Base-by-base conservation (phyloP, 441 rosid species). In the Syzygium malaccense region DNA sequence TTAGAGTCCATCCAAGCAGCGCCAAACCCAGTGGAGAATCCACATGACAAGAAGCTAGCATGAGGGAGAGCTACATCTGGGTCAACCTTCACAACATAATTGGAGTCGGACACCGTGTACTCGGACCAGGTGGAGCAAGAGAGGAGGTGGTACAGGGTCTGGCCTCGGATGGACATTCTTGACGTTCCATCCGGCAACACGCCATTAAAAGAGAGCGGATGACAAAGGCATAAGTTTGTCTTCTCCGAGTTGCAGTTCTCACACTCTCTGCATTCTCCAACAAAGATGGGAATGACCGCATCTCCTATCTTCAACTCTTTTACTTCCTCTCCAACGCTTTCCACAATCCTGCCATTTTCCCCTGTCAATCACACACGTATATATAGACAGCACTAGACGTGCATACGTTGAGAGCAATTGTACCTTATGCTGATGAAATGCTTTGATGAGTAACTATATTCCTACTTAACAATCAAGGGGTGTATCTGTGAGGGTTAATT, bases 1-100 rank as follows among this genome's bases (percentile, higher is more conserved):
- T 87, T 49, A 12, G 95, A 95, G 26, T 91, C 96, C 90, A 93
- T 95, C 97, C 95, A 94, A 41, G 94, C 93, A 7, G 95, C 93
- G 10, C 98, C 98, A 75, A 87, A 90, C 3, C 98, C 96, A 32
- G 93, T 93, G 28, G 94, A 90, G 54, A 91, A 94, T 8, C 95
- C 95, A 89, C 94, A 95, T 1, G 96, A 94, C 49, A 93, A 49
- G 68, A 92, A 87, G 87, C 92, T 92, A 32, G 93, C 95, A 89
- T 92, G 90, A 3, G 92, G 32, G 30, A 87, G 90, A 49, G 85
- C 32, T 0, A 90, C 45, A 19, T 33, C 57, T 32, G 91, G 86
- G 54, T 91, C 90, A 78, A 94, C 86, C 88, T 90, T 95, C 55
- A 90, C 53, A 2, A 90, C 87, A 45, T 75, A 91, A 25, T 89